Percentiles rank a stretch among this genome's conserved stretches.
These are phyloP conservation scores for Thelonectria discophora DNA, from an alignment of 2,329 filamentous ascomycete genomes.

Conservation along the genomic window DNA sequence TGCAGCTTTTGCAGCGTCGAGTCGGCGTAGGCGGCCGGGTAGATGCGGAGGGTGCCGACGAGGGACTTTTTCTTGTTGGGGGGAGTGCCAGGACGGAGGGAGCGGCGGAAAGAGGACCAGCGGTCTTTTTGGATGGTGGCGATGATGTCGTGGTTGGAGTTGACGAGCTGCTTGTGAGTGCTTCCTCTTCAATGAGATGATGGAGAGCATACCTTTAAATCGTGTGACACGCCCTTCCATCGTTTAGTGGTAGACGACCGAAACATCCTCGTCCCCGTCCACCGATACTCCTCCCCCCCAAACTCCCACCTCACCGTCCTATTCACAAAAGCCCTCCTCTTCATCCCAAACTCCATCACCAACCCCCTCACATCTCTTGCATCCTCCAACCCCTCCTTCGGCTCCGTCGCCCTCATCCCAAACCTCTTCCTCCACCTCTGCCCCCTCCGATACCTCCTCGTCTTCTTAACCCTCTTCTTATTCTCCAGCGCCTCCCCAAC, in stretches of 20 bases:
- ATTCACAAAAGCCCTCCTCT: constrained; percentile 3
- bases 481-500: constrained; percentile 26
- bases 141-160: constrained; percentile 4
- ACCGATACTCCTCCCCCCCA: constrained; percentile 15
- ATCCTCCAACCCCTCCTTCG: constrained; percentile 18
- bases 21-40: neutral
- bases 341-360: constrained; percentile 8
- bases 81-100: neutral
- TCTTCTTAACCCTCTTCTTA: constrained; percentile 12
- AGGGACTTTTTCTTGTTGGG: constrained; percentile 17
- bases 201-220: constrained; percentile 17
- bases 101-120: constrained; percentile 11
- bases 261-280: constrained; percentile 24
- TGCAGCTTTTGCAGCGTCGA: neutral
- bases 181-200: neutral
- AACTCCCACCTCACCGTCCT: constrained; percentile 24
- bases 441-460: neutral
- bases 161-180: neutral
- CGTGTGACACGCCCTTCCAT: constrained; percentile 21
- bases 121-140: constrained; percentile 23
- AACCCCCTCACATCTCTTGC: constrained; percentile 11
- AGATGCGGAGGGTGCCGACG: constrained; percentile 13
- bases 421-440: constrained; percentile 21
- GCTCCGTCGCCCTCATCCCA: constrained; percentile 5
- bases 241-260: neutral